A percentile compares a stretch with the other conserved stretches of the same genome.
Conservation (phyloP, 129 eudicot genomes). For the Chrysanthemum seticuspe region DNA sequence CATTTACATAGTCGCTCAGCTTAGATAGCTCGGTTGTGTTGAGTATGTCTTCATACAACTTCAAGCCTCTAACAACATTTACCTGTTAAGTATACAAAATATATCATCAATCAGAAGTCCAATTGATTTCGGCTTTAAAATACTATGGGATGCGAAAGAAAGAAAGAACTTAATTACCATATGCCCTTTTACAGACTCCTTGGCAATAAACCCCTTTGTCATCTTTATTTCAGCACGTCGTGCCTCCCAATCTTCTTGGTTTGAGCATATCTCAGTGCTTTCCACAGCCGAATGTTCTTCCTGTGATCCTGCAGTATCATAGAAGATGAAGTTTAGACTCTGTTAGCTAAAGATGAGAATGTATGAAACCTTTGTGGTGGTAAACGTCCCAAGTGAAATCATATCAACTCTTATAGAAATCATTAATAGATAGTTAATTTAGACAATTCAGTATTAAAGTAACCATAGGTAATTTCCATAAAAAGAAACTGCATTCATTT, state of each 20-base stretch:
- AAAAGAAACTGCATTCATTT: too few relatives aligned
- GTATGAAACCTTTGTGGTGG: background rate
- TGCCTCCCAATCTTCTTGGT: conserved; percentile 74
- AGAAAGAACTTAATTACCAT: conserved; percentile 57
- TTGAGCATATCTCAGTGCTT: conserved; percentile 56
- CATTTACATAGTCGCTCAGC: conserved; percentile 75
- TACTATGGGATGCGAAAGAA: conserved; percentile 15
- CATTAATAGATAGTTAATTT: background rate
- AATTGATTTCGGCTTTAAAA: background rate
- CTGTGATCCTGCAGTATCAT: conserved; percentile 57
- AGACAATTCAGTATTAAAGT: background rate
- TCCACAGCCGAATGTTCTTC: conserved; percentile 49
- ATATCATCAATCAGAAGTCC: conserved; percentile 2
- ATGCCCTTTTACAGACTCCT: conserved; percentile 96
- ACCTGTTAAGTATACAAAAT: conserved; percentile 49
- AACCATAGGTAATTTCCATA: background rate
- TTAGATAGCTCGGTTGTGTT: conserved; percentile 72
- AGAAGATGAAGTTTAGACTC: too few relatives aligned
- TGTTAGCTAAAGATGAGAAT: too few relatives aligned
- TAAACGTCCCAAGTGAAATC: too few relatives aligned
- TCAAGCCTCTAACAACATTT: conserved; percentile 95
- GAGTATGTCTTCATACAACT: conserved; percentile 80
- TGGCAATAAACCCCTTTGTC: conserved; percentile 93
- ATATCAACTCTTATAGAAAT: background rate
- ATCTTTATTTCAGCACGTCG: conserved; percentile 86